Percentiles rank a stretch among this genome's conserved stretches.
Evolutionary conservation across 306 rosid species (phyloP).

Genomic region (Cucumis melo): DNA sequence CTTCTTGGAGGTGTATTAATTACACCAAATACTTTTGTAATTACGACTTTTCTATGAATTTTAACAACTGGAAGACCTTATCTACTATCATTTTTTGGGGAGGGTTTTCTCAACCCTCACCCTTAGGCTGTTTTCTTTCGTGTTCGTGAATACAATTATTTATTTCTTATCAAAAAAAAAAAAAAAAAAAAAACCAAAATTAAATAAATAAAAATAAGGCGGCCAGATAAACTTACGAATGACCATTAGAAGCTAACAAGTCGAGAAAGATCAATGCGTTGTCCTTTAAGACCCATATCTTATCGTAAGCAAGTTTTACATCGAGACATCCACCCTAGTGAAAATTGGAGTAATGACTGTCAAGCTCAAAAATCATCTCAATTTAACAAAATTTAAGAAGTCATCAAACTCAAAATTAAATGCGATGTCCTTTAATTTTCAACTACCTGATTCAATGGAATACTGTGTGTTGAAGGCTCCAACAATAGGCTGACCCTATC

Average conservation of each 20-base stretch:
- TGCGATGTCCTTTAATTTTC: not conserved
- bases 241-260: constrained; percentile 22
- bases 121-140: too few species aligned
- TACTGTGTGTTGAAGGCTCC: constrained; percentile 45
- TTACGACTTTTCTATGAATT: too few species aligned
- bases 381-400: not conserved
- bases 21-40: too few species aligned
- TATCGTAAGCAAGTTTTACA: constrained; percentile 52
- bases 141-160: too few species aligned
- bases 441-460: constrained; percentile 38
- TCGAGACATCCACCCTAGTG: constrained; percentile 73
- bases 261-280: constrained; percentile 46
- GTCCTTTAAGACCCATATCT: constrained; percentile 80
- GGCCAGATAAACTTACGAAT: constrained; percentile 30
- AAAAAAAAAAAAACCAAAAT: not conserved
- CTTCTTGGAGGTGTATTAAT: too few species aligned
- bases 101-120: too few species aligned
- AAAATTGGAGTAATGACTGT: constrained; percentile 20
- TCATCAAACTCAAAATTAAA: constrained; percentile 5
- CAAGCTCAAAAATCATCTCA: constrained; percentile 6
- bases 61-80: too few species aligned
- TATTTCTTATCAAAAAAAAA: too few species aligned
- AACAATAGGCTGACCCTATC: constrained; percentile 39
- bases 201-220: not conserved
- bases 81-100: too few species aligned